Evolutionary conservation across 345 rosid species (phyloP), one percentile per base, ranked within the genome.

Genomic region (Citropsis articulata): DNA sequence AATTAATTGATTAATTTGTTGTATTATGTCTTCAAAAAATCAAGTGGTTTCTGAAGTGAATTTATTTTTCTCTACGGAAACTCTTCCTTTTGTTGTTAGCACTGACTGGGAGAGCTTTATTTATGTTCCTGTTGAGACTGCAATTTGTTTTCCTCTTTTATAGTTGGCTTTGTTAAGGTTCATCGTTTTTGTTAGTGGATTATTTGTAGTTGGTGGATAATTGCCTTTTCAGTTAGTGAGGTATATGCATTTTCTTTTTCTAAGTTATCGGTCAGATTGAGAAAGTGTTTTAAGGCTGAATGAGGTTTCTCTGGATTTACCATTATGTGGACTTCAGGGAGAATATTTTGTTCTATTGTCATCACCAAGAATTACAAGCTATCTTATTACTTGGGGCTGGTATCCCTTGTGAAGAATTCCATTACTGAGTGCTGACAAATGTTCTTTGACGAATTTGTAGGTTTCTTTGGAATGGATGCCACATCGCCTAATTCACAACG

Each of bases 401-500:
- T 16, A 50, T 16, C 22, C 6, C 22, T 53, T 19, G 22, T 16
- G 57, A 18, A 18, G 21, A 53, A 25, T 42, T 42, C 22, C 13
- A 25, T 69, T 69, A 27, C 72, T 42, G 18, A 19, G 28, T 18
- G n/a, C 22, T 53, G 4, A 27, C 18, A 69, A 25, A 53, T 22
- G 25, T 40, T 28, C n/a, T 65, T 24, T 64, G 75, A 56, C 33
- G 10, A 50, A 28, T 75, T 4, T 69, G 78, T 60, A 87, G 88
- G 83, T 60, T 77, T 27, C 48, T 31, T 65, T 67, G 80, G 77
- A 66, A 91, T 91, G 95, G 93, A 89, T 85, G 83, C 84, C 56
- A 53, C 87, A 59, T 67, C 85, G 8, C 67, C 80, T 77, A 90
- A 88, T 77, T 84, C 91, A 24, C 91, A 90, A 40, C 90, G 85